A percentile compares a stretch with the other conserved stretches of the same genome.
Conservation (phyloP, 768 basidiomycete genomes). For the Lentinus brumalis region DNA sequence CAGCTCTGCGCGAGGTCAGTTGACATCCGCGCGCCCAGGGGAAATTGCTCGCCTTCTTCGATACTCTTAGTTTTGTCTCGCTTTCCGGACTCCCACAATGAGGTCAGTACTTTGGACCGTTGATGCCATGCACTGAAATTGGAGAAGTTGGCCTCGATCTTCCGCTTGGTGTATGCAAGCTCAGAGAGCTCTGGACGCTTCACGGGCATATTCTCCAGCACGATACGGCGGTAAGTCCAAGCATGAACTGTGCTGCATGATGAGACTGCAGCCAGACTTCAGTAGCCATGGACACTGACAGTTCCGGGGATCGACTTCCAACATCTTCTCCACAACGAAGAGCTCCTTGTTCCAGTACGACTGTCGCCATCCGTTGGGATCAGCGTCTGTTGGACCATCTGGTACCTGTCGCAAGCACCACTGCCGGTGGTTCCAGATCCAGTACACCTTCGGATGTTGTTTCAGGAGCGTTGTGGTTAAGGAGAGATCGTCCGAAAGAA, state of each 20-base stretch:
- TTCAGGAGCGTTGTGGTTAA: conserved; percentile 84
- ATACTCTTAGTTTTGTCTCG: conserved; percentile 55
- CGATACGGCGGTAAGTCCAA: conserved; percentile 92
- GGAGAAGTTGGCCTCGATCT: conserved; percentile 93
- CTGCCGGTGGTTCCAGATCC: conserved; percentile 97
- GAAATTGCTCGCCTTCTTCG: conserved; percentile 60
- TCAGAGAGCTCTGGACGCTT: conserved; percentile 64
- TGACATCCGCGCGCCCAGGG: not conserved
- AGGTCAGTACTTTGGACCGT: conserved; percentile 76
- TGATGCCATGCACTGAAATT: conserved; percentile 99
- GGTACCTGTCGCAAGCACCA: conserved; percentile 95
- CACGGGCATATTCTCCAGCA: conserved; percentile 70
- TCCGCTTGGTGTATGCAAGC: conserved; percentile 80
- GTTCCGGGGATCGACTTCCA: conserved; percentile 88
- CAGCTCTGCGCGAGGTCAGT: conserved; percentile 63
- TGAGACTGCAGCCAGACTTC: not conserved
- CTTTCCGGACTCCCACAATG: conserved; percentile 63
- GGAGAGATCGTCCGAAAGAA: conserved; percentile 72
- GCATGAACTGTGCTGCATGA: conserved; percentile 67
- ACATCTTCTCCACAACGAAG: conserved; percentile 87
- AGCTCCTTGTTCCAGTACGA: conserved; percentile 85
- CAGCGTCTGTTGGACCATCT: conserved; percentile 58
- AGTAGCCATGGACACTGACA: conserved; percentile 53
- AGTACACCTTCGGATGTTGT: conserved; percentile 92
- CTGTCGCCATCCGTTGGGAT: conserved; percentile 69